Evolutionary conservation across 306 rosid genomes (phyloP), one percentile per base, ranked within the genome.

Genomic region (Trifolium dubium): DNA sequence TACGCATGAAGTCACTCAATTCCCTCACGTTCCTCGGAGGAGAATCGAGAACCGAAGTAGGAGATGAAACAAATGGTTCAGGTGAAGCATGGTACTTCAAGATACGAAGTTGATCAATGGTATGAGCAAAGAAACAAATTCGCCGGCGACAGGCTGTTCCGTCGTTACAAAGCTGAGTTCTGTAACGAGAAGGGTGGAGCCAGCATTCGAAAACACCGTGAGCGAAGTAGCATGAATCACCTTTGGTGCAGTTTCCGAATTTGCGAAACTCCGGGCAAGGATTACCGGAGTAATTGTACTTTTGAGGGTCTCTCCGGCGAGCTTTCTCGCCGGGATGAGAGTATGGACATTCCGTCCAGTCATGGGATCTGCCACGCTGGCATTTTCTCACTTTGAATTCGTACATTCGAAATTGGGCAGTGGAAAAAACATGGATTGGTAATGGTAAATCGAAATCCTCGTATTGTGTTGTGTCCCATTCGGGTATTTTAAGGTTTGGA

Each of bases 261-360:
- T 15, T 23, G 4, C 98, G 97, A 54, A 89, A 91, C 37, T 93
- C 97, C 15, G 91, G 85, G 62, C 98, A 93, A 0, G 94, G 77
- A 0, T 84, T 74, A 61, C 86, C 94, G 44, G 98, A 93, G 28
- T 93, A 93, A 56, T 81, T 87, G 56, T 66, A 80, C 67, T 83
- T 89, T 35, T 89, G 82, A 28, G 96, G 97, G 53, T 93, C 98
- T 10, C 97, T 77, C 19, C 98, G 92, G 74, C 96, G 92, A 46
- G 98, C 98, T 80, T 93, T 93, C 84, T 93, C 98, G 14, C 88
- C 90, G 40, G 94, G 91, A n/a, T 93, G 98, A 0, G 97, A 95
- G 77, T 80, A 93, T 1, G 98, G 97, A 75, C 98, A 93, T 18
- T 93, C 90, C 0, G 92, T 93, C 97, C 97, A 93, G 87, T 93